Base-by-base conservation (phyloP, 148 eudicot species). In the Nepenthes gracilis region DNA sequence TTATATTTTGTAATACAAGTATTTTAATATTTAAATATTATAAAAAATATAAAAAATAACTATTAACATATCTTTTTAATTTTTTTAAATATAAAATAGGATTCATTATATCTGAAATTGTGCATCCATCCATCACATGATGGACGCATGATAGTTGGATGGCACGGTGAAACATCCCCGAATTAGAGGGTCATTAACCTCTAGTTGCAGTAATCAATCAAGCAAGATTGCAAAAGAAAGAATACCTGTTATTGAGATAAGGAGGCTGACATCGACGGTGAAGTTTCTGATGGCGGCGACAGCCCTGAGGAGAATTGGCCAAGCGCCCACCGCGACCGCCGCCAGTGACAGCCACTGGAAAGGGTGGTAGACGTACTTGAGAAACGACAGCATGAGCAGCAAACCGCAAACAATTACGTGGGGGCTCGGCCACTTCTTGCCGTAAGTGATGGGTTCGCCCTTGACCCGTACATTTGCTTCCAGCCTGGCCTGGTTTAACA, bases 351-450 rank as follows among this genome's bases (percentile, higher is more conserved):
- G 64, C 90, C 90, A 92, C 47, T 70, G 58, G 2, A 92, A 59
- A 1, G 98, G 98, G 47, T 59, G 73, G 57, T 75, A 92, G 8
- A 79, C 68, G 14, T 77, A 85, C 62, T 82, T 82, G 63, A 88
- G 68, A 64, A 92, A 77, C 0, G 98, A 85, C 2, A 88, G 58
- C 54, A 64, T 10, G 6, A 92, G 83, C 2, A 88, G 57, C 4
- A 72, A 15, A 9, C 97, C 97, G 32, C 86, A 79, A 2, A 74
- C 67, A 40, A 92, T 64, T 36, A 85, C 85, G 35, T 63, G 88
- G 2, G 82, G 85, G 60, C 84, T 88, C n/a, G 96, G 97, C 96
- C 93, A 85, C 77, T 77, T 85, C 15, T 83, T 83, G 71, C 59
- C 54, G 43, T 75, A 61, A 23, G 52, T 82, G 12, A 60, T 47